Percentiles rank a stretch among this genome's conserved stretches.
Conservation (phyloP, 2,329 filamentous ascomycete species). For the Amylocarpus encephaloides region DNA sequence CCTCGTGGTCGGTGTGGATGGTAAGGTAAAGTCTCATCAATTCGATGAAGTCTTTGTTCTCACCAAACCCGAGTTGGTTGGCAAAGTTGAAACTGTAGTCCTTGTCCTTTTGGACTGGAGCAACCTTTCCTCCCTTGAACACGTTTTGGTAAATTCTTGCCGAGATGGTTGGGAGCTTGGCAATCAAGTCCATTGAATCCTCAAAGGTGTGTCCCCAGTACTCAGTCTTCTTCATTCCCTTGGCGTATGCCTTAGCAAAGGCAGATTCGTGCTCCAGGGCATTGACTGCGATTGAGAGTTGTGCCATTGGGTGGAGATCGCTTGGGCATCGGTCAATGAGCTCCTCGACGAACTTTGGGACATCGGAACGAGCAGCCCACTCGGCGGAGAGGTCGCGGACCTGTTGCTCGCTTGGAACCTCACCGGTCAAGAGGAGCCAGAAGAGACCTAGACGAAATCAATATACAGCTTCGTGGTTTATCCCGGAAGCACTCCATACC, state of each 20-base stretch:
- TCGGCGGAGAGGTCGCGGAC: constrained; percentile 96
- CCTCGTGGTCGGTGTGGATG: constrained; percentile 99
- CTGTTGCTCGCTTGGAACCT: constrained; percentile 97
- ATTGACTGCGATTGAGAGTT: constrained; percentile 96
- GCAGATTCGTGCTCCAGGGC: constrained; percentile 97
- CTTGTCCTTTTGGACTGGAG: constrained; percentile 94
- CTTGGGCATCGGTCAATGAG: constrained; percentile 99
- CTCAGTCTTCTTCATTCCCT: constrained; percentile 98
- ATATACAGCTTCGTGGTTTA: background rate
- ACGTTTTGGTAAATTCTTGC: constrained; percentile 99
- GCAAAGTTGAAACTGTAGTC: constrained; percentile 99
- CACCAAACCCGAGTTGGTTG: constrained; percentile 96
- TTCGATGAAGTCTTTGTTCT: constrained; percentile 96
- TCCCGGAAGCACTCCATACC: constrained; percentile 42
- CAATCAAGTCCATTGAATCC: constrained; percentile 99
- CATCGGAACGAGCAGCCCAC: constrained; percentile 94
- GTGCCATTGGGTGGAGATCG: constrained; percentile 98
- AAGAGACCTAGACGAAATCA: constrained; percentile 65
- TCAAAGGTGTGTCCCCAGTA: constrained; percentile 99
- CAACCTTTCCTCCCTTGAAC: constrained; percentile 99
- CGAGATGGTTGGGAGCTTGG: constrained; percentile 97
- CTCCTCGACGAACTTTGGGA: constrained; percentile 98
- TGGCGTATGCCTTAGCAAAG: constrained; percentile 97
- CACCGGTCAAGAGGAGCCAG: constrained; percentile 97
- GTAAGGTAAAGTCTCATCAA: constrained; percentile 98